phyloP scores from a whole-genome alignment of 1,139 yeast genomes.

The Geotrichum aggregatum region DNA sequence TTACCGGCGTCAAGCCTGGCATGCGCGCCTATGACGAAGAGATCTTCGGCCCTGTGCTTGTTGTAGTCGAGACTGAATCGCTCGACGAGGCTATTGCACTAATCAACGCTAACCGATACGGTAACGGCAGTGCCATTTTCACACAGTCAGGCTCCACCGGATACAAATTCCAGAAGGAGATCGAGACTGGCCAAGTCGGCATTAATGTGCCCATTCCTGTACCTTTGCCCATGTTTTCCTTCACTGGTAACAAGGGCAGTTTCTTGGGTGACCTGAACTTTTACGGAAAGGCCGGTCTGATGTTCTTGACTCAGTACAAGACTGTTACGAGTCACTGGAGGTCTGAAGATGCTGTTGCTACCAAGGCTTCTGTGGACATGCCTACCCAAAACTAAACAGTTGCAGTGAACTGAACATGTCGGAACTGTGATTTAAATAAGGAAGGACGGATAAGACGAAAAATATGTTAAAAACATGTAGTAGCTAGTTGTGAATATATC shows the following conservation, averaged over 20 bases:
- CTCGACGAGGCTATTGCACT: slow-evolving; percentile 68
- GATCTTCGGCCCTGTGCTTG: slow-evolving; percentile 72
- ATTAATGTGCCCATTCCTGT: slow-evolving; percentile 82
- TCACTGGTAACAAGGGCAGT: slow-evolving; percentile 74
- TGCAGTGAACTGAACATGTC: too few relatives aligned
- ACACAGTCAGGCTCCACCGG: slow-evolving; percentile 67
- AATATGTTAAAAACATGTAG: too few relatives aligned
- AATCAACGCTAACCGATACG: slow-evolving; percentile 63
- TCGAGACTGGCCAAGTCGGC: slow-evolving; percentile 77
- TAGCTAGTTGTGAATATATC: too few relatives aligned
- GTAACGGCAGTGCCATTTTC: slow-evolving; percentile 71
- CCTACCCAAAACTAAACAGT: slow-evolving; percentile 28
- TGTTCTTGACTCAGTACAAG: slow-evolving; percentile 71
- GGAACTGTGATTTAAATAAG: too few relatives aligned
- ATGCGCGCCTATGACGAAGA: slow-evolving; percentile 72
- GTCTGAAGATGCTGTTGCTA: slow-evolving; percentile 50
- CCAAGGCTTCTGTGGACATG: slow-evolving; percentile 56
- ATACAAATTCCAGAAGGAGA: slow-evolving; percentile 64
- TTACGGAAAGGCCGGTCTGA: slow-evolving; percentile 70
- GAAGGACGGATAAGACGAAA: too few relatives aligned
- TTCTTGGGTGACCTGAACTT: slow-evolving; percentile 77
- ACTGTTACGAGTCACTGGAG: slow-evolving; percentile 72
- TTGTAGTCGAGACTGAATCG: slow-evolving; percentile 60
- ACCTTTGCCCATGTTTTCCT: slow-evolving; percentile 77
- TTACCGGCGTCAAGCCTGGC: slow-evolving; percentile 61